Conservation (phyloP, 2,329 filamentous ascomycete species). For the Onygena corvina region DNA sequence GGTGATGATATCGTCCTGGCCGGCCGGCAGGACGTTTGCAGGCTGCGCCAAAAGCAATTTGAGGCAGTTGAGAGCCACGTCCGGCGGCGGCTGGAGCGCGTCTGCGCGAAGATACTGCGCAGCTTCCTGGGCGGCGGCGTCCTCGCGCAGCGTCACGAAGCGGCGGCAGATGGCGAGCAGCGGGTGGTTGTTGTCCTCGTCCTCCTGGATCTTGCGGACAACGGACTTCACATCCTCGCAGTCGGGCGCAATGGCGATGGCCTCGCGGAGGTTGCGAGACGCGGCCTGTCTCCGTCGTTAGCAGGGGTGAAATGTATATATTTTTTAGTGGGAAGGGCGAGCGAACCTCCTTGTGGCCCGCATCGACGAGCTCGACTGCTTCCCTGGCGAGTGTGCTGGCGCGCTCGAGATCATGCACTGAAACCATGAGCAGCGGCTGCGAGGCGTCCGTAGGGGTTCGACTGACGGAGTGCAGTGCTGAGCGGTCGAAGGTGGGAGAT, state of each 20-base stretch:
- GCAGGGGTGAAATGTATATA: slow-evolving; percentile 2
- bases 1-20: slow-evolving; percentile 38
- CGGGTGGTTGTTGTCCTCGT: slow-evolving; percentile 33
- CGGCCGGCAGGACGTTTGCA: slow-evolving; percentile 26
- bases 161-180: slow-evolving; percentile 35
- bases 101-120: slow-evolving; percentile 33
- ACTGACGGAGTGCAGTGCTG: too few species aligned
- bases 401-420: slow-evolving; percentile 34
- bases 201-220: slow-evolving; percentile 34
- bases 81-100: slow-evolving; percentile 33
- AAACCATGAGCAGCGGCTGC: slow-evolving; percentile 30
- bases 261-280: slow-evolving; percentile 38
- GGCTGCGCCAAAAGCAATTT: slow-evolving; percentile 32
- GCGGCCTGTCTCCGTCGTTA: slow-evolving; percentile 30
- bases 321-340: slow-evolving; percentile 1
- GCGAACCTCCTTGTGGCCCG: slow-evolving; percentile 36
- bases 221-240: slow-evolving; percentile 36
- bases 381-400: slow-evolving; percentile 36
- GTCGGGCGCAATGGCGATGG: slow-evolving; percentile 36
- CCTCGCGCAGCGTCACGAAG: slow-evolving; percentile 32
- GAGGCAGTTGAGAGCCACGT: slow-evolving; percentile 33
- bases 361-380: slow-evolving; percentile 36
- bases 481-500: too few species aligned
- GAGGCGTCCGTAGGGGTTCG: too few species aligned
- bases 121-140: slow-evolving; percentile 35